These are phyloP conservation scores for Apiospora aurea DNA, from an alignment of 2,329 filamentous ascomycete genomes.

Conservation along the genomic window DNA sequence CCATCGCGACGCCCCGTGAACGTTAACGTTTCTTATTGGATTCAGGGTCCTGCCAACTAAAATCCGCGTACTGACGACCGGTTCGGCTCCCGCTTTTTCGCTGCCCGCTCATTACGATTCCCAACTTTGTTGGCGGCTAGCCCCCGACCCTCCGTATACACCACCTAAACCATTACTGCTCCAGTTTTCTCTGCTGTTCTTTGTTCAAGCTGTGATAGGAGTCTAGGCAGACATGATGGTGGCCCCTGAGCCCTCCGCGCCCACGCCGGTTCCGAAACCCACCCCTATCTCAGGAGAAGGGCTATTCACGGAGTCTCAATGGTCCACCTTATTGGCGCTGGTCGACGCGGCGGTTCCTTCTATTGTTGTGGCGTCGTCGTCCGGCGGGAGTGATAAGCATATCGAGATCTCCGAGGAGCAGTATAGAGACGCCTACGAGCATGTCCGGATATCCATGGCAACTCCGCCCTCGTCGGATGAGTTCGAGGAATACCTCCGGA, in stretches of 20 bases:
- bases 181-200: not conserved
- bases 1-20: not conserved
- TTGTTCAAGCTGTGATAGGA: not conserved
- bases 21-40: not conserved
- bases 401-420: conserved; percentile 57
- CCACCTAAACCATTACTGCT: not conserved
- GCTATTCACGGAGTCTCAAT: conserved; percentile 51
- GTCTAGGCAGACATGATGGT: conserved; percentile 31
- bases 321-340: conserved; percentile 60
- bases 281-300: conserved; percentile 33
- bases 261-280: conserved; percentile 33
- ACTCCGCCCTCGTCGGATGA: conserved; percentile 49
- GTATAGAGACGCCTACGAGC: conserved; percentile 54
- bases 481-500: conserved; percentile 60
- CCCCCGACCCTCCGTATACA: not conserved
- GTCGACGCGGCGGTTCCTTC: conserved; percentile 68
- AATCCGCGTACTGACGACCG: not conserved
- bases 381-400: conserved; percentile 48
- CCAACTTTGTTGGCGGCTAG: not conserved
- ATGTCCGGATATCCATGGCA: conserved; percentile 45
- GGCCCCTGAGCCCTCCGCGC: conserved; percentile 26
- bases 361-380: conserved; percentile 52
- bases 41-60: conserved; percentile 12
- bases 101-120: not conserved
- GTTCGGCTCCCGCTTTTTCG: not conserved